These are phyloP conservation scores for Colletotrichum sp. DNA, from an alignment of 2,329 filamentous ascomycete species.

Conservation along the genomic window DNA sequence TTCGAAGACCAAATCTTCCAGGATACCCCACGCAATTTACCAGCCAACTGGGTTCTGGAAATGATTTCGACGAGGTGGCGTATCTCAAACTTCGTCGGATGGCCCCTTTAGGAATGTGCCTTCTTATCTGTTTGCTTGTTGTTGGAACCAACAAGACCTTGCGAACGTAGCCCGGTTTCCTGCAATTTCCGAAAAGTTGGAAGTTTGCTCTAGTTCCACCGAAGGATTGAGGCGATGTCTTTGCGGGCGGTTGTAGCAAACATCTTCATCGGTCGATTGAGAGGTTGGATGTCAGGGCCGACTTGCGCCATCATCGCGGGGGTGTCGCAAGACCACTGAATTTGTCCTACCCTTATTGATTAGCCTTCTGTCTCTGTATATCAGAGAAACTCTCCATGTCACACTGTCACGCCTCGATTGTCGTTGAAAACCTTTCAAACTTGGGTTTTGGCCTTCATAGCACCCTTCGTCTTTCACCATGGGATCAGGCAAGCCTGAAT, in stretches of 20 bases:
- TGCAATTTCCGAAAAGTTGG: not conserved
- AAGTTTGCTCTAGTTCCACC: not conserved
- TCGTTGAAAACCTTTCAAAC: not conserved
- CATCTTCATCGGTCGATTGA: not conserved
- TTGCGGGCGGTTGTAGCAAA: not conserved
- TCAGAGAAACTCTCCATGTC: not conserved
- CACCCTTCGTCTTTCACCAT: not conserved
- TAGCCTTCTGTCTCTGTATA: not conserved
- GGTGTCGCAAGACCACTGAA: not conserved
- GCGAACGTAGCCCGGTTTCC: not conserved
- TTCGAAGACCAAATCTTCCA: accelerated
- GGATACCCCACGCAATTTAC: not conserved
- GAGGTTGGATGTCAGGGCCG: accelerated
- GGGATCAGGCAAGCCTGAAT: not conserved
- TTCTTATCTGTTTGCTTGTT: not conserved
- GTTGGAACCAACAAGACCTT: not conserved
- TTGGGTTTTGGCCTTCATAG: not conserved
- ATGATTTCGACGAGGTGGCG: not conserved
- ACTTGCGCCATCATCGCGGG: not conserved
- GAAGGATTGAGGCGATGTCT: not conserved
- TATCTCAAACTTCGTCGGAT: not conserved
- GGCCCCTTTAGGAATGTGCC: not conserved
- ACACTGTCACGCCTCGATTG: not conserved
- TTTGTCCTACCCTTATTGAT: not conserved
- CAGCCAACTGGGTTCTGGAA: not conserved